Percentiles rank a stretch among this genome's conserved stretches.
phyloP scores from a whole-genome alignment of 129 eudicot species.

The Rutidosis leptorrhynchoides region DNA sequence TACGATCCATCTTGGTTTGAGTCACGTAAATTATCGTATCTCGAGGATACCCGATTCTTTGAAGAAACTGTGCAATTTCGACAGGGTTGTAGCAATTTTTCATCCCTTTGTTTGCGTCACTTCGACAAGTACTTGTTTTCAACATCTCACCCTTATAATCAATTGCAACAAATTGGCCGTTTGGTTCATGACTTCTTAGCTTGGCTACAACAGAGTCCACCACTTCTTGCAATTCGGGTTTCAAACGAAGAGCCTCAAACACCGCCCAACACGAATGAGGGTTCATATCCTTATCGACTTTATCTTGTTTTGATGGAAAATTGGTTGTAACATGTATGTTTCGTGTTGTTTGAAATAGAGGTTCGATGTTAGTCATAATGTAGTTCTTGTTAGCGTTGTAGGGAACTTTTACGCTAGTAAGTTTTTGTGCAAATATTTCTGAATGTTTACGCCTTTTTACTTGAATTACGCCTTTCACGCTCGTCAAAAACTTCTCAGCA shows the following conservation, averaged over 20 bases:
- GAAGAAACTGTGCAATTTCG: constrained; percentile 54
- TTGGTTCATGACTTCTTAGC: constrained; percentile 33
- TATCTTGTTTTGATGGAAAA: constrained; percentile 36
- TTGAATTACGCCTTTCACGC: constrained; percentile 54
- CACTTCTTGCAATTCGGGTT: constrained; percentile 41
- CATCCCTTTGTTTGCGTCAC: constrained; percentile 10
- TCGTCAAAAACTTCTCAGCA: constrained; percentile 41
- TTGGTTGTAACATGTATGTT: constrained; percentile 43
- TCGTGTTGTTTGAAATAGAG: constrained; percentile 39
- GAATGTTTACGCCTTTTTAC: constrained; percentile 45
- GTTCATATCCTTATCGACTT: constrained; percentile 28
- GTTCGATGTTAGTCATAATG: constrained; percentile 44
- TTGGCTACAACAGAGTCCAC: constrained; percentile 41
- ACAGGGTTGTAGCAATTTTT: constrained; percentile 46
- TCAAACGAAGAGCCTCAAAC: constrained; percentile 51
- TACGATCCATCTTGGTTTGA: constrained; percentile 40
- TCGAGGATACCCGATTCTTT: constrained; percentile 35
- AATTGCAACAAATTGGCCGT: constrained; percentile 49
- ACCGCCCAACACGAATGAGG: constrained; percentile 49
- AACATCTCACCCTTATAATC: constrained; percentile 47
- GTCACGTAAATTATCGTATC: constrained; percentile 66
- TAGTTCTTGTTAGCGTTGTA: constrained; percentile 44
- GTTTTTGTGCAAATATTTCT: constrained; percentile 19
- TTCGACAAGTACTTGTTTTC: constrained; percentile 36
- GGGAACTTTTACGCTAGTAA: constrained; percentile 54